These are phyloP conservation scores for Didymella pinodella DNA, from an alignment of 2,329 filamentous ascomycete species.

Conservation along the genomic window DNA sequence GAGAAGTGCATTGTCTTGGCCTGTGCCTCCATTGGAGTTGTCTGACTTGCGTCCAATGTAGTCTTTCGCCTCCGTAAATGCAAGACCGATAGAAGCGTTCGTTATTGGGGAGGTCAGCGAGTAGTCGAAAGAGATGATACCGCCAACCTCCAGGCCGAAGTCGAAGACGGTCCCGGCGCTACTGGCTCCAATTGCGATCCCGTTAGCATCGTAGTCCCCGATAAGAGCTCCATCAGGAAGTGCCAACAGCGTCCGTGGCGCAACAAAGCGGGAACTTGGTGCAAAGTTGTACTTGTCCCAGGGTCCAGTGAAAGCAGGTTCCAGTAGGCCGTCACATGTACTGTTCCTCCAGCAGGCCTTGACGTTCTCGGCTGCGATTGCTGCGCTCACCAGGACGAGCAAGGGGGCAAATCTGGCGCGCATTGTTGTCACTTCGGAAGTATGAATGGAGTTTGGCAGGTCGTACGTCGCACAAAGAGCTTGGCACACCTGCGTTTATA, in stretches of 20 bases:
- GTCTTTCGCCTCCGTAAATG: constrained; percentile 54
- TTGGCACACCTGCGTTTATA: neutral
- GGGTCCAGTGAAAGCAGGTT: constrained; percentile 1
- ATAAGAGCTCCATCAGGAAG: neutral
- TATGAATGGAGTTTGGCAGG: neutral
- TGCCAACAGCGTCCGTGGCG: constrained; percentile 1
- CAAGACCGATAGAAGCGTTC: constrained; percentile 49
- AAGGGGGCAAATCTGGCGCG: neutral
- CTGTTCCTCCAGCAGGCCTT: constrained; percentile 12
- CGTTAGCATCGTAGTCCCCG: neutral
- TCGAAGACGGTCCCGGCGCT: constrained; percentile 57
- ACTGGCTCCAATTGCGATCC: neutral
- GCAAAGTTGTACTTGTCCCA: constrained; percentile 13
- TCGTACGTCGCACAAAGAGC: neutral
- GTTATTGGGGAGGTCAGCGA: constrained; percentile 45
- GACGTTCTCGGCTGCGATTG: neutral
- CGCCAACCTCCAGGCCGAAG: constrained; percentile 67
- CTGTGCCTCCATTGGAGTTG: constrained; percentile 51
- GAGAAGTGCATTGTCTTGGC: constrained; percentile 57
- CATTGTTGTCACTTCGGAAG: neutral
- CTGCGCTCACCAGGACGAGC: neutral
- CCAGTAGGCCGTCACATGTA: neutral
- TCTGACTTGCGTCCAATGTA: constrained; percentile 56
- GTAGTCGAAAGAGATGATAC: constrained; percentile 63
- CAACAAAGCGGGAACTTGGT: constrained; percentile 5